Evolutionary conservation across 2,329 filamentous ascomycete species (phyloP).

Genomic region (Aspergillus tanneri): DNA sequence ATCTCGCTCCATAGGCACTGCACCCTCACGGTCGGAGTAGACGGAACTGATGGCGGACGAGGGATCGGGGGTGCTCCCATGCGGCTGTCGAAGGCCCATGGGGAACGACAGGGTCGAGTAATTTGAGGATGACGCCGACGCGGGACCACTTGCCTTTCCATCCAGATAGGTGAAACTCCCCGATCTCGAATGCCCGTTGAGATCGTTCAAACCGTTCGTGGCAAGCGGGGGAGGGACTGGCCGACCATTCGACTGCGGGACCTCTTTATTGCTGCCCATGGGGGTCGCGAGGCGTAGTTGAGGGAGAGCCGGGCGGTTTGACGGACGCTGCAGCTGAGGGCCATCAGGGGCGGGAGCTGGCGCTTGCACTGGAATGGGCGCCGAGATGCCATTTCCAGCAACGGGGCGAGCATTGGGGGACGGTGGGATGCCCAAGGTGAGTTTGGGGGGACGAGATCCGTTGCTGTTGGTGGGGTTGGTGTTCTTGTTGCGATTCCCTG

Average conservation of each 20-base stretch:
- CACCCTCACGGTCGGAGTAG: slow-evolving; percentile 76
- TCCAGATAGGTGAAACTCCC: slow-evolving; percentile 80
- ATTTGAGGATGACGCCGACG: slow-evolving; percentile 81
- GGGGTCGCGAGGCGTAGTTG: slow-evolving; percentile 83
- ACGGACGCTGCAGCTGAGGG: slow-evolving; percentile 35
- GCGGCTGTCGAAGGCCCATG: slow-evolving; percentile 63
- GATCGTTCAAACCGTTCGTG: slow-evolving; percentile 75
- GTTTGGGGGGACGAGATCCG: slow-evolving; percentile 67
- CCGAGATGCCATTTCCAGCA: slow-evolving; percentile 45
- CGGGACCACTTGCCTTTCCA: slow-evolving; percentile 74
- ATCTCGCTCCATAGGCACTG: slow-evolving; percentile 76
- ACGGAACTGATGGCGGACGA: slow-evolving; percentile 83
- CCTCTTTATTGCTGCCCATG: slow-evolving; percentile 69
- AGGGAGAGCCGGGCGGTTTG: slow-evolving; percentile 65
- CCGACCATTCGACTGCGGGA: slow-evolving; percentile 63
- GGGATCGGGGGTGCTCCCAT: slow-evolving; percentile 71
- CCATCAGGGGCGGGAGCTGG: slow-evolving; percentile 25
- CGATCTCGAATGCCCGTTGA: slow-evolving; percentile 75
- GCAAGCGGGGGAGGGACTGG: slow-evolving; percentile 59
- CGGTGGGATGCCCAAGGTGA: slow-evolving; percentile 86
- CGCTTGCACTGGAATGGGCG: slow-evolving; percentile 27
- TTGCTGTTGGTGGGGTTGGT: slow-evolving; percentile 41
- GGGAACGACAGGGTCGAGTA: slow-evolving; percentile 82
- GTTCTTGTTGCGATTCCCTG: slow-evolving; percentile 59
- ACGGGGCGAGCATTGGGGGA: slow-evolving; percentile 81